Percentiles rank a stretch among this genome's conserved stretches.
phyloP scores from a whole-genome alignment of 129 eudicot species.

The sunflower (Helianthus annuus) region DNA sequence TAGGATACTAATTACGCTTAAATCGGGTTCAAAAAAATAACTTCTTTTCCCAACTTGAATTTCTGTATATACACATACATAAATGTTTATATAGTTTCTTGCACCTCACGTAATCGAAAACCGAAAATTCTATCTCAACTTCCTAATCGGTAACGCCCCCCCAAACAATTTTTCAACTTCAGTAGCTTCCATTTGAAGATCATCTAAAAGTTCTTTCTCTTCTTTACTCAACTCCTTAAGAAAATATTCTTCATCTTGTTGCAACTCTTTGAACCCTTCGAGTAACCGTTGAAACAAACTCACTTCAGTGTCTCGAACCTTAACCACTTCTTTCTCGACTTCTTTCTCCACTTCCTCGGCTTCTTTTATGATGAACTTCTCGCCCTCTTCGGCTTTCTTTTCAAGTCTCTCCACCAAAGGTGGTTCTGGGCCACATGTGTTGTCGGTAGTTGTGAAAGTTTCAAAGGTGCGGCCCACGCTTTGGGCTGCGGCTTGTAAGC shows the following conservation, averaged over 20 bases:
- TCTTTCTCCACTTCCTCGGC: slow-evolving; percentile 54
- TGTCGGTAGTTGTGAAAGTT: slow-evolving; percentile 61
- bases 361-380: slow-evolving; percentile 58
- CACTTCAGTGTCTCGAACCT: slow-evolving; percentile 61
- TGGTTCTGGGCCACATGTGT: slow-evolving; percentile 91
- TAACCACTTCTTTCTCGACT: slow-evolving; percentile 71
- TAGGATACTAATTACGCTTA: not conserved
- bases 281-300: slow-evolving; percentile 57
- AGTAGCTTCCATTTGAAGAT: slow-evolving; percentile 75
- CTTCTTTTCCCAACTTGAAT: slow-evolving; percentile 1
- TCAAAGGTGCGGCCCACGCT: slow-evolving; percentile 73
- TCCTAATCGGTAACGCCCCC: slow-evolving; percentile 69
- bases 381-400: slow-evolving; percentile 76
- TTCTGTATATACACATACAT: slow-evolving; percentile 17
- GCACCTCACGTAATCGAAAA: not conserved
- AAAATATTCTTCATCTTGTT: slow-evolving; percentile 49
- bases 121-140: slow-evolving; percentile 47
- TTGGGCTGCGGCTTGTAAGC: slow-evolving; percentile 62
- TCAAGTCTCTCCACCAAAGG: slow-evolving; percentile 79
- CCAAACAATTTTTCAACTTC: slow-evolving; percentile 80
- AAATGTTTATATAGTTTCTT: slow-evolving; percentile 21
- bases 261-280: slow-evolving; percentile 45
- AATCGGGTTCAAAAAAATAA: not conserved
- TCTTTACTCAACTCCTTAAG: slow-evolving; percentile 52
- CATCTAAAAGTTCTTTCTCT: slow-evolving; percentile 63